phyloP scores from a whole-genome alignment of 2,329 filamentous ascomycete species.

The Aspergillus brunneoviolaceus region DNA sequence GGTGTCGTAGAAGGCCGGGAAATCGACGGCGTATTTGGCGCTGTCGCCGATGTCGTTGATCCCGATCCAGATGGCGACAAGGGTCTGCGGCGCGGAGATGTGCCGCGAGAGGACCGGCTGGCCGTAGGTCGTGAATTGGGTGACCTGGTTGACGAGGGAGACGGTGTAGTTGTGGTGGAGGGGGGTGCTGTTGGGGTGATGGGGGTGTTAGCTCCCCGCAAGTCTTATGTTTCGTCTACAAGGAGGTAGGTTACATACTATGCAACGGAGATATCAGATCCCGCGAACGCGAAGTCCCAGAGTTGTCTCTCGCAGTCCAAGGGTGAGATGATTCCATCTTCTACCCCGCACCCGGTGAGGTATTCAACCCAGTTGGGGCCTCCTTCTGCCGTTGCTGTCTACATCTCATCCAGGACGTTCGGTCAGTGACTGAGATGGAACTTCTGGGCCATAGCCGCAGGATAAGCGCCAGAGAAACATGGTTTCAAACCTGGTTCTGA shows the following conservation, averaged over 20 bases:
- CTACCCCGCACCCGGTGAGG: conserved; percentile 52
- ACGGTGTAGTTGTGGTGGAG: conserved; percentile 54
- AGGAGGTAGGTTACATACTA: conserved; percentile 28
- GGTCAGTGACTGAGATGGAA: not conserved
- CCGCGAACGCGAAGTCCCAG: conserved; percentile 59
- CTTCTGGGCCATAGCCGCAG: not conserved
- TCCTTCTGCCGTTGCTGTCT: conserved; percentile 52
- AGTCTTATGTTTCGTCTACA: not conserved
- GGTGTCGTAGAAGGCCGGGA: conserved; percentile 47
- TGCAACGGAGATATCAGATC: conserved; percentile 49
- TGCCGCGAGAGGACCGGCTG: conserved; percentile 40
- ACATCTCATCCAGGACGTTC: not conserved
- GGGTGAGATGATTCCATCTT: conserved; percentile 46
- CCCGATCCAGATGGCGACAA: conserved; percentile 57
- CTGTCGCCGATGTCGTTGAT: conserved; percentile 58
- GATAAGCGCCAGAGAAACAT: not conserved
- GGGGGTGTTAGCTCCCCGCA: not conserved
- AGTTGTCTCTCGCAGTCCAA: conserved; percentile 49
- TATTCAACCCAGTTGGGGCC: conserved; percentile 58
- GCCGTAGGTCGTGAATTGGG: conserved; percentile 50
- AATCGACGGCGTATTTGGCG: conserved; percentile 44
- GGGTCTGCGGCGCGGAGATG: conserved; percentile 34
- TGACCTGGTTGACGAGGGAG: conserved; percentile 51
- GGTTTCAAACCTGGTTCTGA: conserved; percentile 45
- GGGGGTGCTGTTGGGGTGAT: conserved; percentile 38